Base-by-base conservation (phyloP, 768 basidiomycete genomes). In the Boletus huronensis region DNA sequence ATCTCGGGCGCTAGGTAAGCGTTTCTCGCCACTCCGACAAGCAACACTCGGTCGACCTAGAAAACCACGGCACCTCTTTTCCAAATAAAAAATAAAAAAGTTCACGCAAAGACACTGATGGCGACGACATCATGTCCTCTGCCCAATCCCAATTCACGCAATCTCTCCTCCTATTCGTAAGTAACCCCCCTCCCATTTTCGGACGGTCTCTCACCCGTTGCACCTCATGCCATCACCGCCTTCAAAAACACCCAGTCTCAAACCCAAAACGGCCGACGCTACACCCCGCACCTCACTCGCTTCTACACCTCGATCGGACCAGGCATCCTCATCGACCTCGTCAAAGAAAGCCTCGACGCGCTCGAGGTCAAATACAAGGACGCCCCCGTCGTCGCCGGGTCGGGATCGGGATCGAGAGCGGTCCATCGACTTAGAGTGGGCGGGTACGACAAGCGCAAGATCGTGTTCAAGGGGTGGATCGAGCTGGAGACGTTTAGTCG, bases 81-180 rank as follows among this genome's bases (percentile, higher is more conserved):
- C 31, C 31, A 9, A 16, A 16, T n/a, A n/a, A n/a, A n/a, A n/a
- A n/a, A n/a, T n/a, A n/a, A n/a, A 7, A 16, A 40, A 69, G 67
- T 19, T 48, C 55, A 3, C 44, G 32, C 47, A 68, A 73, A 35
- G 82, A 83, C 54, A 72, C 67, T 6, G 86, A 90, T 51, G 82
- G 75, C 14, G 85, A 87, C 60, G 69, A 77, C 40, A 72, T 79
- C 57, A 87, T 88, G 84, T 68, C 77, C 25, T 77, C 84, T 3
- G 79, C 77, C 47, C 74, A 75, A 39, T 83, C 88, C 0, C 88
- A 90, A 61, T 94, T 94, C 69, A 90, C 90, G 0, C 88, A 90
- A 61, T 76, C 83, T 0, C 77, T 94, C 17, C 80, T 90, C 75
- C 79, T 93, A 48, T 93, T 93, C 75, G 91, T 93, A 61, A 53